phyloP scores from a whole-genome alignment of 2,329 filamentous ascomycete genomes.

The Trichoderma asperellum region DNA sequence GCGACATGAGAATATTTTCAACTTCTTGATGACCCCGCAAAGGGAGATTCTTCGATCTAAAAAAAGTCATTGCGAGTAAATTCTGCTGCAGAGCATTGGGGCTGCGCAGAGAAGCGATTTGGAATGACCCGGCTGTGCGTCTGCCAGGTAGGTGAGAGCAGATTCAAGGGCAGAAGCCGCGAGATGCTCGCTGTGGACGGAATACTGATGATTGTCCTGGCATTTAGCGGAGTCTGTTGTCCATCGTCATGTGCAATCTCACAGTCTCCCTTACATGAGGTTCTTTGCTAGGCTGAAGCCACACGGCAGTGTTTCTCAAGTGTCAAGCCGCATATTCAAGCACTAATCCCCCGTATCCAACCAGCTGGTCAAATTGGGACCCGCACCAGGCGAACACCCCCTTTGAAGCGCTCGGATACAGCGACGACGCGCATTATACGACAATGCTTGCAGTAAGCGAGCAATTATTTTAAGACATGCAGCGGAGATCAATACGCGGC shows the following conservation, averaged over 20 bases:
- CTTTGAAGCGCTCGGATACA: constrained; percentile 21
- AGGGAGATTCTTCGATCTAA: constrained; percentile 15
- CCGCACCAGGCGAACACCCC: constrained; percentile 13
- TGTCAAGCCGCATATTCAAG: not conserved
- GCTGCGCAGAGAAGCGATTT: not conserved
- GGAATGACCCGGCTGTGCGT: not conserved
- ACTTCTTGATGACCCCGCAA: constrained; percentile 12
- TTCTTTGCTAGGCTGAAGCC: constrained; percentile 3
- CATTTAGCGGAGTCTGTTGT: not conserved
- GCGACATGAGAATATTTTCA: constrained; percentile 25
- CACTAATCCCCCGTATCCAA: not conserved
- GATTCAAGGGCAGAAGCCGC: not conserved
- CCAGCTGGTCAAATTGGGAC: constrained; percentile 21
- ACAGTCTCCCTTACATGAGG: constrained; percentile 20
- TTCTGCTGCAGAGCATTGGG: not conserved
- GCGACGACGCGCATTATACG: not conserved
- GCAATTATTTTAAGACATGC: constrained; percentile 27
- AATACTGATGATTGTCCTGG: not conserved
- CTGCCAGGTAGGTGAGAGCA: not conserved
- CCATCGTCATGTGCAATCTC: not conserved
- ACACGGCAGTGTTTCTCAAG: not conserved
- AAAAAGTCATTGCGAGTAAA: not conserved
- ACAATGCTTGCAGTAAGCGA: constrained; percentile 19
- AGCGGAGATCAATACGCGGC: constrained; percentile 16
- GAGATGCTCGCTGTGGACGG: not conserved